Conservation (phyloP, 2,329 filamentous ascomycete genomes). For the Colletotrichum godetiae region DNA sequence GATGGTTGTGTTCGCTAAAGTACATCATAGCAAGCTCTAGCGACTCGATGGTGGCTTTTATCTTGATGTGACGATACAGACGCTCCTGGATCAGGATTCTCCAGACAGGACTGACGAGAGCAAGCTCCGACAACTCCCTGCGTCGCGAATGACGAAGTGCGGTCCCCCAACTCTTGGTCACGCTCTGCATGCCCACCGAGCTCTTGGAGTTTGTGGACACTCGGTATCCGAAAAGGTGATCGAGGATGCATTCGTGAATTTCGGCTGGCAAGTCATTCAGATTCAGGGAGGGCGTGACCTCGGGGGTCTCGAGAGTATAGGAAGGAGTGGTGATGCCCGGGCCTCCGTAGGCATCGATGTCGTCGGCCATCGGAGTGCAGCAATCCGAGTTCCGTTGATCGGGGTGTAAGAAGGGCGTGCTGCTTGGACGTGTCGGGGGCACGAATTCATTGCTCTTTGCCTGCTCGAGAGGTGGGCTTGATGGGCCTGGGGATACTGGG, state of each 20-base stretch:
- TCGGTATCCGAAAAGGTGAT: constrained; percentile 77
- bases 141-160: constrained; percentile 74
- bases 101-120: constrained; percentile 73
- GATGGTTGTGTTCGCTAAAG: constrained; percentile 68
- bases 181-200: constrained; percentile 63
- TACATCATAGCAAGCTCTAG: constrained; percentile 70
- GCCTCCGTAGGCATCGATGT: constrained; percentile 42
- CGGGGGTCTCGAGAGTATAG: constrained; percentile 34
- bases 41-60: constrained; percentile 76
- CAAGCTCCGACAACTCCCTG: constrained; percentile 74
- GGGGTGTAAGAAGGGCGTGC: constrained; percentile 69
- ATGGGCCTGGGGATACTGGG: constrained; percentile 65
- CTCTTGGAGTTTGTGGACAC: constrained; percentile 70
- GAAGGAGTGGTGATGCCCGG: constrained; percentile 40
- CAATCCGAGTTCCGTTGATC: constrained; percentile 59
- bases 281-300: constrained; percentile 37
- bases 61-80: constrained; percentile 80
- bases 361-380: constrained; percentile 44
- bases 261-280: constrained; percentile 71
- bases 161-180: constrained; percentile 71
- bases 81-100: constrained; percentile 75
- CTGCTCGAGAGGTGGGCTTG: constrained; percentile 62
- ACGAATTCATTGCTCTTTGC: constrained; percentile 59
- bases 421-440: constrained; percentile 66
- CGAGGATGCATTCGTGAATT: constrained; percentile 78